Conservation (phyloP, 306 rosid genomes). For the Mimosa bimucronata region DNA sequence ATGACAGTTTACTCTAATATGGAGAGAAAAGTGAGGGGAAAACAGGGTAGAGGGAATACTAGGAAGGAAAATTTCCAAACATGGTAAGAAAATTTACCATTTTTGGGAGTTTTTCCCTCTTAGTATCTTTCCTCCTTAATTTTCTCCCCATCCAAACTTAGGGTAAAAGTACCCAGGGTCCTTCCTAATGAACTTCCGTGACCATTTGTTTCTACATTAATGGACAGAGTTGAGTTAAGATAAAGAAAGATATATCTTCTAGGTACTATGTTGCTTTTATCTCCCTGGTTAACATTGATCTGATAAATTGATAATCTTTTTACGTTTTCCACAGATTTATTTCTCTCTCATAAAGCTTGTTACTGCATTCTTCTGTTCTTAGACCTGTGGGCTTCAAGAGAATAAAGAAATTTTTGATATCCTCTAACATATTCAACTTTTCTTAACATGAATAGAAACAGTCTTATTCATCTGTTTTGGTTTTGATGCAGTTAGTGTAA, state of each 20-base stretch:
- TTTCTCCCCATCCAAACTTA: too few species aligned
- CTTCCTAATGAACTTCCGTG: too few species aligned
- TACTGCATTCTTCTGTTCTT: background rate
- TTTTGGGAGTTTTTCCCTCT: too few species aligned
- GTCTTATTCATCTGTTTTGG: constrained; percentile 21
- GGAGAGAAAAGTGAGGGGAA: too few species aligned
- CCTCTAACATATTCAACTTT: background rate
- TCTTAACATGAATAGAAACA: background rate
- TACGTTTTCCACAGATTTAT: background rate
- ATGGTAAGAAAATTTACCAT: too few species aligned
- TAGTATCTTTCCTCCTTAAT: too few species aligned
- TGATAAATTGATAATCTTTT: background rate
- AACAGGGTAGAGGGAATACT: too few species aligned
- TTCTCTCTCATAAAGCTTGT: constrained; percentile 4
- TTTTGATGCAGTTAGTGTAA: constrained; percentile 71
- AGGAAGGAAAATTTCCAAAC: too few species aligned
- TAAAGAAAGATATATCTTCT: constrained; percentile 9
- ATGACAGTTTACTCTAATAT: too few species aligned
- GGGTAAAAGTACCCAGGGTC: too few species aligned
- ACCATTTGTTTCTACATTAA: background rate
- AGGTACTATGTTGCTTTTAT: background rate
- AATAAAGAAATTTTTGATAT: background rate
- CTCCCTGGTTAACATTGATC: background rate
- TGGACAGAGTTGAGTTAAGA: background rate
- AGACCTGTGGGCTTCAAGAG: background rate